Percentiles rank a stretch among this genome's conserved stretches.
phyloP scores from a whole-genome alignment of 805 yeast species.

The Metschnikowia henanensis region DNA sequence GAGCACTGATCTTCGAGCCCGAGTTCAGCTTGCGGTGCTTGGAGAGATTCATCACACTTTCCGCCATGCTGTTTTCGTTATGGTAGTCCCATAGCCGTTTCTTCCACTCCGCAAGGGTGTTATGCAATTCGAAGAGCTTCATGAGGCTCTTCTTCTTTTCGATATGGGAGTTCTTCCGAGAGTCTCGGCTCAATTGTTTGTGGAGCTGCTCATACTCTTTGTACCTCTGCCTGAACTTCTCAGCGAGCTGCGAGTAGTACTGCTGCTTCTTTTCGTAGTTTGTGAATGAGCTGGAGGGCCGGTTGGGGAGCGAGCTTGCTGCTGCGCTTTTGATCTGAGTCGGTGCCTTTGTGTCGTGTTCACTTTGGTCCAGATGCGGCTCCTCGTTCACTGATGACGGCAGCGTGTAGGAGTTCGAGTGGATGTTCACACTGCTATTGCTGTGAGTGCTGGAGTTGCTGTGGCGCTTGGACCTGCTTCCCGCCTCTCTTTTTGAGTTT shows the following conservation, averaged over 20 bases:
- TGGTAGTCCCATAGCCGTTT: conserved; percentile 51
- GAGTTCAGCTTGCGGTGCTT: conserved; percentile 34
- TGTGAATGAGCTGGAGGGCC: conserved; percentile 16
- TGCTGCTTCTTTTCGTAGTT: conserved; percentile 20
- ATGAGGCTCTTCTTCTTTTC: conserved; percentile 26
- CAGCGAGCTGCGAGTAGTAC: conserved; percentile 20
- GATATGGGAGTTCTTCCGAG: conserved; percentile 9
- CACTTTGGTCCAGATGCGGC: conserved; percentile 15
- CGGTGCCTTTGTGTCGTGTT: conserved; percentile 14
- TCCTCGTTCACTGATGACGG: conserved; percentile 38
- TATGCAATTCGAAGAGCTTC: conserved; percentile 50
- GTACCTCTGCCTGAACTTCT: conserved; percentile 17
- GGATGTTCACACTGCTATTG: conserved; percentile 16
- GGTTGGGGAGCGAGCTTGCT: conserved; percentile 12
- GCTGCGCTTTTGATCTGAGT: conserved; percentile 3
- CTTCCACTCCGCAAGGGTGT: conserved; percentile 54
- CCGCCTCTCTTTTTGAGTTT: conserved; percentile 16
- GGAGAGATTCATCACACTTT: conserved; percentile 36
- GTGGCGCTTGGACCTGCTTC: conserved; percentile 12
- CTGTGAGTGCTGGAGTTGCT: conserved; percentile 15
- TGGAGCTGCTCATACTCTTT: conserved; percentile 19
- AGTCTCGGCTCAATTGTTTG: conserved; percentile 12
- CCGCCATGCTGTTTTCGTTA: conserved; percentile 31
- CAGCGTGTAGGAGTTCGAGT: conserved; percentile 29
- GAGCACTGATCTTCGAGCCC: conserved; percentile 7